These are phyloP conservation scores for Paspalum notatum DNA, from an alignment of 176 grass and related monocot species.

Conservation along the genomic window DNA sequence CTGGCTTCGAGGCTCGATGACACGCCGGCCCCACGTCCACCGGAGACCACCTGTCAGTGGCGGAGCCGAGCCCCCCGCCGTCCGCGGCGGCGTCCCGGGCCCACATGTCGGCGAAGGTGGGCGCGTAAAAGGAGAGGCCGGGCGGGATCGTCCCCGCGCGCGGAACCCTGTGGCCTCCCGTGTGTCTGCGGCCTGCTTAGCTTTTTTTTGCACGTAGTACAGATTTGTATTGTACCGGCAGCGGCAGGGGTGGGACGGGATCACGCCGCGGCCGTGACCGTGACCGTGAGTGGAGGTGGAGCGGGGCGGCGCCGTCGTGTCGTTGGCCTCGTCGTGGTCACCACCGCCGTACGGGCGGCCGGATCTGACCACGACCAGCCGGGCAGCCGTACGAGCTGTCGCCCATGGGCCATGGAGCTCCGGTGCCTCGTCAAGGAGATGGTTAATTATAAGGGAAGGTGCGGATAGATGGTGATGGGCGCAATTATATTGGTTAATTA, in stretches of 20 bases:
- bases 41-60: background rate
- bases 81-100: background rate
- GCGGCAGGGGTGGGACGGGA: too few relatives aligned
- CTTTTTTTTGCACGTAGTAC: background rate
- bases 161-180: background rate
- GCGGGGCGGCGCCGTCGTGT: background rate
- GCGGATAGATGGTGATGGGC: background rate
- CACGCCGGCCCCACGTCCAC: accelerated
- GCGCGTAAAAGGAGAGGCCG: background rate
- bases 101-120: background rate
- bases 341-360: background rate
- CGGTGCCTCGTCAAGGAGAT: background rate
- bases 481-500: slow-evolving; percentile 21
- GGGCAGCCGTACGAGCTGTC: slow-evolving; percentile 6
- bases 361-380: background rate
- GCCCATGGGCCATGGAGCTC: background rate
- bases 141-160: slow-evolving; percentile 1
- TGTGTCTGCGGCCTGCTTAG: too few relatives aligned
- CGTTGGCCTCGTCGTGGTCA: background rate
- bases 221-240: background rate
- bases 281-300: background rate
- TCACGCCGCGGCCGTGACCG: slow-evolving; percentile 6
- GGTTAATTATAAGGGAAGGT: background rate
- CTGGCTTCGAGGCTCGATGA: background rate
- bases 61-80: accelerated